Base-by-base conservation (phyloP, 2,329 filamentous ascomycete genomes). In the Neofusicoccum cordaticola region DNA sequence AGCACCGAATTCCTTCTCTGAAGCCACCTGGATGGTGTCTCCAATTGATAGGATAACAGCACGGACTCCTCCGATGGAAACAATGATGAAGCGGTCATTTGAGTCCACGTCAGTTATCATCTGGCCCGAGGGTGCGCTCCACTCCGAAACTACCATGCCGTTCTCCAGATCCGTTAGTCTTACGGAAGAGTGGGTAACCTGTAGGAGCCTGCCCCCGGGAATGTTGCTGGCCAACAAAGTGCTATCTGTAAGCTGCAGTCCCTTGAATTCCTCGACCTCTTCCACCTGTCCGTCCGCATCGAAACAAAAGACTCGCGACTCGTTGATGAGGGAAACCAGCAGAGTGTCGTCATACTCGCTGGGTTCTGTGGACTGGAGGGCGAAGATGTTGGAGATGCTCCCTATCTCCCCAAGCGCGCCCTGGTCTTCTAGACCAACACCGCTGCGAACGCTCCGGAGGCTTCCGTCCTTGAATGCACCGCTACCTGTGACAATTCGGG, bases 401-500 rank as follows among this genome's bases (percentile, higher is more conserved):
- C 88, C 83, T 79, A 98, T 88, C 51, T 96, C 90, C 41, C 88
- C 91, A 8, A 98, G 81, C 4, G 94, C 84, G 19, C 93, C 94
- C 15, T 93, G 80, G 64, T 97, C 92, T 74, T 97, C 92, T 60
- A 98, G 84, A 0, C 93, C 93, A 58, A 99, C 93, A 57, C 95
- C 96, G 74, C 94, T 98, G 63, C 95, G 86, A 22, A 99, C 92
- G 73, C 92, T 97, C 66, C 95, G 85, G 62, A 99, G 79, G 64
- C 90, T 94, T 17, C 95, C 95, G 71, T 97, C 92, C 68, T 91
- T 88, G 73, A 92, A 95, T 0, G 91, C 93, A 34, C 95, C 95
- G 63, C 93, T 97, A 0, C 93, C 94, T 2, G 94, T 93, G 11
- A 99, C 92, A 66, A 99, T 91, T 44, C 93, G 87, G 51, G 95